Conservation (phyloP, 2,329 filamentous ascomycete genomes). For the Alternaria brassicicola region DNA sequence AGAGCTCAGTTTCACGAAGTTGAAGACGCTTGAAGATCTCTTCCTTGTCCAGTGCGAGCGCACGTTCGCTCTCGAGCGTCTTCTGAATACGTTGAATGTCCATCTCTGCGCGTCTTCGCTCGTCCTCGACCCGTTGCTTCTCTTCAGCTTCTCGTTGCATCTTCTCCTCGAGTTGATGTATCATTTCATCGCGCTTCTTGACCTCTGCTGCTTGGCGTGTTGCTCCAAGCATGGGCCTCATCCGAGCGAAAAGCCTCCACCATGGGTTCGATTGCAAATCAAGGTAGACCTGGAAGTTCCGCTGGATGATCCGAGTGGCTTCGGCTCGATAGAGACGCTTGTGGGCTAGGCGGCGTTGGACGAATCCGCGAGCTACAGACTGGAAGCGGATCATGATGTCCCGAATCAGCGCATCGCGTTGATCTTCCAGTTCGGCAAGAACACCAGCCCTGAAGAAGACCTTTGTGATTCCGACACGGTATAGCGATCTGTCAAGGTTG, state of each 20-base stretch:
- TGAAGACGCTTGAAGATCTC: conserved; percentile 98
- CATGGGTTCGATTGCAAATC: conserved; percentile 91
- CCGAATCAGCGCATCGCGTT: conserved; percentile 87
- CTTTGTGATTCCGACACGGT: conserved; percentile 93
- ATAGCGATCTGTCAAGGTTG: conserved; percentile 81
- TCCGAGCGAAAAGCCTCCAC: conserved; percentile 94
- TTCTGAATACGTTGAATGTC: conserved; percentile 92
- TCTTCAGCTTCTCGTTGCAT: conserved; percentile 77
- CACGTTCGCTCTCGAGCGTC: conserved; percentile 91
- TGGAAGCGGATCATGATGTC: conserved; percentile 95
- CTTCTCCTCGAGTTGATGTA: conserved; percentile 82
- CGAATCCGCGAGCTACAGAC: conserved; percentile 86
- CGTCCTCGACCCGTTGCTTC: conserved; percentile 84
- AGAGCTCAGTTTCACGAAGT: conserved; percentile 85
- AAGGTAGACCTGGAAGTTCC: conserved; percentile 90
- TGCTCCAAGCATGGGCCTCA: conserved; percentile 92
- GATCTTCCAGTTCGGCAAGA: conserved; percentile 93
- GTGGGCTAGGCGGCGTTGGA: conserved; percentile 83
- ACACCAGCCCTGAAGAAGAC: conserved; percentile 98
- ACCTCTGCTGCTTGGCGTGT: conserved; percentile 92
- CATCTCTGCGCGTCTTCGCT: conserved; percentile 81
- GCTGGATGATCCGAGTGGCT: conserved; percentile 91
- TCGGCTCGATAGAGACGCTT: conserved; percentile 95
- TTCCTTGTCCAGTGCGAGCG: conserved; percentile 96
- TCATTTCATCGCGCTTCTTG: conserved; percentile 93